Conservation (phyloP, 2,329 filamentous ascomycete species). For the Aspergillus felis region DNA sequence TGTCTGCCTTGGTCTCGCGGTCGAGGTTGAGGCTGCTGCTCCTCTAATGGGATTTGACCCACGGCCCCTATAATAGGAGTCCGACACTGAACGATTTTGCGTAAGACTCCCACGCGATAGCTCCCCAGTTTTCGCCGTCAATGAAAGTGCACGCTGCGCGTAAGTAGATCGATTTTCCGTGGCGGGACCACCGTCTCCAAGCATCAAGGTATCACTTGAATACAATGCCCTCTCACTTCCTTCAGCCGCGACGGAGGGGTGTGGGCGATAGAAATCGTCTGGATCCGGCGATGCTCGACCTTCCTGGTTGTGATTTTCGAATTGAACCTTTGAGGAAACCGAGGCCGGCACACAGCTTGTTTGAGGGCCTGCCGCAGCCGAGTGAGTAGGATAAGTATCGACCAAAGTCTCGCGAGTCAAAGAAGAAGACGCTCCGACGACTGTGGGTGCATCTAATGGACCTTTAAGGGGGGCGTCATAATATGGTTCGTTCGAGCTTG, state of each 20-base stretch:
- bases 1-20: constrained; percentile 47
- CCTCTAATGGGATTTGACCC: constrained; percentile 17
- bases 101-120: constrained; percentile 19
- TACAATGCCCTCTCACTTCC: constrained; percentile 22
- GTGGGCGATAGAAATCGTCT: constrained; percentile 50
- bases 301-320: constrained; percentile 16
- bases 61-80: constrained; percentile 21
- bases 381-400: constrained; percentile 7
- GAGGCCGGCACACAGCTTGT: constrained; percentile 2
- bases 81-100: constrained; percentile 31
- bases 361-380: not conserved
- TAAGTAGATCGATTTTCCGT: constrained; percentile 13
- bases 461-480: constrained; percentile 17
- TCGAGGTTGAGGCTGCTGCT: constrained; percentile 10
- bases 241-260: constrained; percentile 33
- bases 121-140: constrained; percentile 24
- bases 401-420: constrained; percentile 11
- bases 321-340: constrained; percentile 8
- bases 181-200: constrained; percentile 20
- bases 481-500: constrained; percentile 21
- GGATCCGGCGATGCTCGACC: constrained; percentile 40
- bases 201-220: constrained; percentile 15
- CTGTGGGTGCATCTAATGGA: constrained; percentile 26
- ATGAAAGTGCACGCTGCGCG: constrained; percentile 21
- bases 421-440: constrained; percentile 18